Percentiles rank a stretch among this genome's conserved stretches.
phyloP scores from a whole-genome alignment of 495 filamentous ascomycete species.

The Aspergillus olivimuriae region DNA sequence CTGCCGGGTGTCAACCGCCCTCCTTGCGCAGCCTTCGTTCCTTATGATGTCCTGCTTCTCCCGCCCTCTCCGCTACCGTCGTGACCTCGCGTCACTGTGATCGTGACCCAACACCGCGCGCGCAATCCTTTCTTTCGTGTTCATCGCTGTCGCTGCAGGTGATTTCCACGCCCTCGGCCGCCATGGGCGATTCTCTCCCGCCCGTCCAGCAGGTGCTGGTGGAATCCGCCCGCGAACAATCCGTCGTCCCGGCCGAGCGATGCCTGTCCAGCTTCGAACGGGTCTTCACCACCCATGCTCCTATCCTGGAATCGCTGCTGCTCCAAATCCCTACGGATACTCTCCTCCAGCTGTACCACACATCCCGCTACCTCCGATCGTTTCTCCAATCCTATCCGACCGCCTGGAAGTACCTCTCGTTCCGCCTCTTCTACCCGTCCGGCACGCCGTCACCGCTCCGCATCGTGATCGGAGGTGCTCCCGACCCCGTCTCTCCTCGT shows the following conservation, averaged over 20 bases:
- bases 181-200: slow-evolving; percentile 11
- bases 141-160: background rate
- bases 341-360: slow-evolving; percentile 52
- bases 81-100: slow-evolving; percentile 30
- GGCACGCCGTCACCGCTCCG: slow-evolving; percentile 29
- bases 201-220: slow-evolving; percentile 19
- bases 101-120: too few relatives aligned
- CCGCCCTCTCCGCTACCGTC: slow-evolving; percentile 21
- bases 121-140: too few relatives aligned
- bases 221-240: slow-evolving; percentile 23
- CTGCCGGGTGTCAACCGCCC: slow-evolving; percentile 22
- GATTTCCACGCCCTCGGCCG: slow-evolving; percentile 1
- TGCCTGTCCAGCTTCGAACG: slow-evolving; percentile 44
- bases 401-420: slow-evolving; percentile 57
- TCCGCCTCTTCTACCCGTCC: slow-evolving; percentile 46
- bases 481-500: slow-evolving; percentile 33
- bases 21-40: slow-evolving; percentile 18
- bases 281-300: slow-evolving; percentile 48
- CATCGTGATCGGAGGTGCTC: slow-evolving; percentile 27
- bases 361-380: slow-evolving; percentile 45
- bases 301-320: slow-evolving; percentile 51
- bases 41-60: slow-evolving; percentile 35
- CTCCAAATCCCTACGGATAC: slow-evolving; percentile 51
- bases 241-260: slow-evolving; percentile 22
- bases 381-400: slow-evolving; percentile 52